Evolutionary conservation across 1,284 basidiomycete species (phyloP), one percentile per base, ranked within the genome.

Genomic region (Malassezia pachydermatis): DNA sequence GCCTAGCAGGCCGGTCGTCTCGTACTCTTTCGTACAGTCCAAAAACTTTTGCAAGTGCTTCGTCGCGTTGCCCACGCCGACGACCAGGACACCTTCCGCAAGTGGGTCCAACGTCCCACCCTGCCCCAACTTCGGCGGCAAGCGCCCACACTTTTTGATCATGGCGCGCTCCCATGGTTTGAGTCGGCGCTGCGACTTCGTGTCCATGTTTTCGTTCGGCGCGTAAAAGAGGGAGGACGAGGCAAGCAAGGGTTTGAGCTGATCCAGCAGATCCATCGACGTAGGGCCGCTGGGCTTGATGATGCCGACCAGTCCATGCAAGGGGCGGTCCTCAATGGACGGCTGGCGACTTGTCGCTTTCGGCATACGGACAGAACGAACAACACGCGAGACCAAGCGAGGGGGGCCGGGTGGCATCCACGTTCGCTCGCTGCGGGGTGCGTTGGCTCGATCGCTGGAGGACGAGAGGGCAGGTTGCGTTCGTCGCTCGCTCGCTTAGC

Each of bases 51-150:
- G 77, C 27, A 98, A 76, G 57, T 82, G 81, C 75, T 95, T 98
- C 2, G 94, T 98, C 14, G 83, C 92, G 66, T 81, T 84, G 23
- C 86, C 86, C 24, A 96, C 77, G 34, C 89, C 94, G 43, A 99
- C 77, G 39, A 96, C 90, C 32, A 59, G 52, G 17, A 92, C 88
- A 38, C 88, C 88, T 68, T 88, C 84, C n/a, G 94, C 94, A 16
- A 98, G 78, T 10, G 94, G 94, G 75, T 99, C 94, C 37, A 99
- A 76, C 3, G 94, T 99, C 14, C 89, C 89, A 37, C 88, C 88
- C 73, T 90, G 87, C 1, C 88, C 88, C 38, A 90, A 79, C 73
- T 92, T 92, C 39, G 67, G 68, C 9, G 63, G 60, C 14, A 51
- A 23, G 16, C 47, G 37, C 6, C 41, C 41, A 30, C 46, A 54